Evolutionary conservation across 2,329 filamentous ascomycete species (phyloP).

Genomic region (Pseudogymnoascus sp.): DNA sequence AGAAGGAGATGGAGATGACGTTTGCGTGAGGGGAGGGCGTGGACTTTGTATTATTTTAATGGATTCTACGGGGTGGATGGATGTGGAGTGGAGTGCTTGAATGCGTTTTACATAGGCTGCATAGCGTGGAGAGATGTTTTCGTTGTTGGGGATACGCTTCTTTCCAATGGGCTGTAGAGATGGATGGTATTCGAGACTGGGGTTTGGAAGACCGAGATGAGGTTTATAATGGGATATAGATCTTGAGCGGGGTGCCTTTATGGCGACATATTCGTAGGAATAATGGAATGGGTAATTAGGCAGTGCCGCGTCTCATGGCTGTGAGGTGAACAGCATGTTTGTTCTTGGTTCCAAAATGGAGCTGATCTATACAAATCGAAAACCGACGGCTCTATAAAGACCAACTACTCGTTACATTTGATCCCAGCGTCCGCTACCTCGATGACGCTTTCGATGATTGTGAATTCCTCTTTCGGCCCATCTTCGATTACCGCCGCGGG

Average conservation of each 20-base stretch:
- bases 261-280: conserved; percentile 1
- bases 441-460: too few relatives aligned
- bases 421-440: too few relatives aligned
- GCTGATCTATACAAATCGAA: background rate
- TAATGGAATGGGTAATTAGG: background rate
- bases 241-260: background rate
- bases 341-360: background rate
- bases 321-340: background rate
- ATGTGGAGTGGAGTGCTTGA: background rate
- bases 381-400: background rate
- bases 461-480: too few relatives aligned
- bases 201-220: background rate
- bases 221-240: background rate
- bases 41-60: conserved; percentile 3
- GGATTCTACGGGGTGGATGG: background rate
- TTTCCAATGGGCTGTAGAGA: background rate
- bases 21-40: conserved; percentile 42
- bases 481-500: too few relatives aligned
- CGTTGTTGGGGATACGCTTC: background rate
- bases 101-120: background rate
- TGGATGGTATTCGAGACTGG: background rate
- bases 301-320: background rate
- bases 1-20: conserved; percentile 72
- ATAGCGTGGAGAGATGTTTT: background rate
- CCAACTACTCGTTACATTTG: too few relatives aligned